Evolutionary conservation across 2,329 filamentous ascomycete genomes (phyloP).

Genomic region (Chalaropsis ovoidea): DNA sequence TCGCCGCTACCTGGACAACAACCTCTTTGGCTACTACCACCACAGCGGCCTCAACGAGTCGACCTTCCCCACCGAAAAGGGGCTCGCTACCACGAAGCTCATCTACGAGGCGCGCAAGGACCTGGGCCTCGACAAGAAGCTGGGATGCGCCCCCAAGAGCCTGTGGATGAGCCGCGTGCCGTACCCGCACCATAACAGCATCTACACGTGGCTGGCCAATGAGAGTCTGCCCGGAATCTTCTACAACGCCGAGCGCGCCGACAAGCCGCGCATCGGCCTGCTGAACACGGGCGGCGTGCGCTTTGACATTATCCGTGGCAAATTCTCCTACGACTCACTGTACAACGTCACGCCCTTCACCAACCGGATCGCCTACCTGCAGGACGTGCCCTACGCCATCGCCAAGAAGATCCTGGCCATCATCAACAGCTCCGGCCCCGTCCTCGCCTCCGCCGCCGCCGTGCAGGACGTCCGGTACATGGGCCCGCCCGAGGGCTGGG

Average conservation of each 20-base stretch:
- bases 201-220: conserved; percentile 71
- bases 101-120: conserved; percentile 61
- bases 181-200: conserved; percentile 62
- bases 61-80: conserved; percentile 66
- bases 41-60: conserved; percentile 63
- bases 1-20: conserved; percentile 87
- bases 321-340: conserved; percentile 78
- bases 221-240: conserved; percentile 62
- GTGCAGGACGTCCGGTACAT: conserved; percentile 39
- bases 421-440: conserved; percentile 46
- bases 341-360: conserved; percentile 83
- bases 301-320: conserved; percentile 89
- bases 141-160: conserved; percentile 72
- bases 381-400: conserved; percentile 67
- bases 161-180: conserved; percentile 73
- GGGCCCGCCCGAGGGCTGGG: conserved; percentile 41
- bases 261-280: conserved; percentile 59
- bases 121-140: conserved; percentile 60
- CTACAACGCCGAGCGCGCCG: conserved; percentile 45
- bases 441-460: conserved; percentile 34
- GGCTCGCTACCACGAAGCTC: conserved; percentile 57
- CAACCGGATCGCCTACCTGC: conserved; percentile 64
- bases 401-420: conserved; percentile 58
- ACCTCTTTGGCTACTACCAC: conserved; percentile 71
- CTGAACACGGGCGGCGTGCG: conserved; percentile 85